Percentiles rank a stretch among this genome's conserved stretches.
Conservation (phyloP, 495 filamentous ascomycete species). For the Penicillium goetzii region DNA sequence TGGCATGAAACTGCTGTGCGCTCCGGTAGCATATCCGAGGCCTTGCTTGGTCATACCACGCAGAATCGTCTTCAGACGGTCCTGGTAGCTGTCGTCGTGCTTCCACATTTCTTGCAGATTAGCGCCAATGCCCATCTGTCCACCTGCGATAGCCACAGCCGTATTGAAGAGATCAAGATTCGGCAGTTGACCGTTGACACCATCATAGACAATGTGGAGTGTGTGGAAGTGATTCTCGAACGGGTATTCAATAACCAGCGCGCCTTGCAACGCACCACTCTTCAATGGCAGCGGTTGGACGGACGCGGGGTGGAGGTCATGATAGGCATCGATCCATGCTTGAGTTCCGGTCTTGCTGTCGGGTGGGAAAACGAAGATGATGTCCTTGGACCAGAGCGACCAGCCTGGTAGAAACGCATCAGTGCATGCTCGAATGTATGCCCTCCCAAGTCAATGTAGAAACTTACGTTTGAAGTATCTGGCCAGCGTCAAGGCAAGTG, state of each 20-base stretch:
- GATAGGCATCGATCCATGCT: constrained; percentile 97
- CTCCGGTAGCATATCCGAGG: constrained; percentile 84
- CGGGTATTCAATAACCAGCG: constrained; percentile 90
- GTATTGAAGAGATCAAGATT: constrained; percentile 97
- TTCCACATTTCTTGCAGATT: constrained; percentile 84
- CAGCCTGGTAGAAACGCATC: constrained; percentile 62
- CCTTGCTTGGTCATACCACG: constrained; percentile 93
- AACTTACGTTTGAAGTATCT: constrained; percentile 85
- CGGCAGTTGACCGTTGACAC: constrained; percentile 92
- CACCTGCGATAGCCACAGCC: constrained; percentile 80
- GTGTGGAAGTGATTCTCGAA: constrained; percentile 80
- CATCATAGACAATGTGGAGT: constrained; percentile 91
- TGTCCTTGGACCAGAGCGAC: constrained; percentile 98
- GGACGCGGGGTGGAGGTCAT: constrained; percentile 73
- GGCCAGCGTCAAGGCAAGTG: constrained; percentile 81
- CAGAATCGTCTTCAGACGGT: constrained; percentile 85
- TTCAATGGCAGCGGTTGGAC: constrained; percentile 85
- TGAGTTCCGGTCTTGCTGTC: constrained; percentile 91
- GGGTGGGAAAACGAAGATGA: constrained; percentile 85
- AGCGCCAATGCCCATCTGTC: constrained; percentile 88
- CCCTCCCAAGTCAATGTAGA: background rate
- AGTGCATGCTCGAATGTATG: constrained; percentile 14
- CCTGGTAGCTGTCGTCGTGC: constrained; percentile 80
- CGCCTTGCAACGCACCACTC: constrained; percentile 90
- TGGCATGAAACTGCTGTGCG: constrained; percentile 94